phyloP scores from a whole-genome alignment of 2,329 filamentous ascomycete species.

The Fusarium coffeatum region DNA sequence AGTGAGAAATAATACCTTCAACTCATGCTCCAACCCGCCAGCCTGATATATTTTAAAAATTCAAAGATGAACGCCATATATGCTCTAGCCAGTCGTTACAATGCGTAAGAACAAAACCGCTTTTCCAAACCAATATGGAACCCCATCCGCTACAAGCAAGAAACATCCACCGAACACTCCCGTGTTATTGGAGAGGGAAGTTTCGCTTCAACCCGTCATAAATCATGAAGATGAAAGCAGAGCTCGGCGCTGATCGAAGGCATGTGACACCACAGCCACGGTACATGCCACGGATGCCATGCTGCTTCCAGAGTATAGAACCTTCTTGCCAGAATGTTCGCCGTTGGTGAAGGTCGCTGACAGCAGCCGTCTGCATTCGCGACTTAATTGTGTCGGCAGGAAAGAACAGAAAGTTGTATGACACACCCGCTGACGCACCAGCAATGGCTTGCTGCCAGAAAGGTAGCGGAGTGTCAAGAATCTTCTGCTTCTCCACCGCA shows the following conservation, averaged over 20 bases:
- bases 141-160: background rate
- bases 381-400: conserved; percentile 98
- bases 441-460: conserved; percentile 89
- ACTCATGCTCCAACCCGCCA: conserved; percentile 14
- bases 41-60: background rate
- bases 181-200: conserved; percentile 61
- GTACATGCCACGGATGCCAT: conserved; percentile 87
- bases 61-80: conserved; percentile 39
- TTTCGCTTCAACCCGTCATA: conserved; percentile 86
- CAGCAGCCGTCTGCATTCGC: conserved; percentile 90
- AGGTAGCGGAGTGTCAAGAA: conserved; percentile 69
- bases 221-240: conserved; percentile 97
- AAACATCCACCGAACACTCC: background rate
- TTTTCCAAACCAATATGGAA: conserved; percentile 5
- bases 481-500: conserved; percentile 54
- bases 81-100: conserved; percentile 21
- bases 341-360: conserved; percentile 65
- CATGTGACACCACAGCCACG: conserved; percentile 96
- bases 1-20: conserved; percentile 7
- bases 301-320: conserved; percentile 79
- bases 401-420: conserved; percentile 97
- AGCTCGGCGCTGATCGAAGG: conserved; percentile 87
- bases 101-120: conserved; percentile 13
- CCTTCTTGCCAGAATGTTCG: conserved; percentile 80
- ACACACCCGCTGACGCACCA: conserved; percentile 88